Percentiles rank a stretch among this genome's conserved stretches.
These are phyloP conservation scores for Sclerotinia glacialis DNA, from an alignment of 2,329 filamentous ascomycete genomes.

Conservation along the genomic window DNA sequence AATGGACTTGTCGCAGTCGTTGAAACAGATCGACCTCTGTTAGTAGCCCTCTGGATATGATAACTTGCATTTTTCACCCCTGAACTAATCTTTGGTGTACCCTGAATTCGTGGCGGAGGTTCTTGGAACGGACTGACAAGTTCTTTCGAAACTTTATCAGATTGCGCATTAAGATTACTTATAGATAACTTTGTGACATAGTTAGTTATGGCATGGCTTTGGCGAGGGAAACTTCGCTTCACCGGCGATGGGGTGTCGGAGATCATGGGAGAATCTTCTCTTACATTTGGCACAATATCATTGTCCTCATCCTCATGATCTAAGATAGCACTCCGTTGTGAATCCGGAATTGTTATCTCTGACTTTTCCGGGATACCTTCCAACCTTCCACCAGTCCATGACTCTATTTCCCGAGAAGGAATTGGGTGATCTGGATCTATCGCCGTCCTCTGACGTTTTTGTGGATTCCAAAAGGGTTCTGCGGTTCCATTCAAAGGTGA, in stretches of 20 bases:
- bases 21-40: slow-evolving; percentile 33
- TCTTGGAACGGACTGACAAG: slow-evolving; percentile 25
- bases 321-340: slow-evolving; percentile 30
- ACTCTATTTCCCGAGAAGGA: slow-evolving; percentile 35
- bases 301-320: slow-evolving; percentile 21
- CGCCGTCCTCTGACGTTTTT: slow-evolving; percentile 35
- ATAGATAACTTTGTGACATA: slow-evolving; percentile 25
- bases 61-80: slow-evolving; percentile 33
- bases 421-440: slow-evolving; percentile 37
- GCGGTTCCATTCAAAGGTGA: slow-evolving; percentile 25
- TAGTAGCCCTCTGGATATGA: slow-evolving; percentile 32
- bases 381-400: slow-evolving; percentile 10
- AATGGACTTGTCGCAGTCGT: slow-evolving; percentile 36
- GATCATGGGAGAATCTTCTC: slow-evolving; percentile 27
- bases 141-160: slow-evolving; percentile 11
- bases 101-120: slow-evolving; percentile 19
- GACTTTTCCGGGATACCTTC: slow-evolving; percentile 17
- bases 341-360: slow-evolving; percentile 31
- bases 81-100: slow-evolving; percentile 6
- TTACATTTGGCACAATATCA: slow-evolving; percentile 30
- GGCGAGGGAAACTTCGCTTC: slow-evolving; percentile 10
- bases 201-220: slow-evolving; percentile 29
- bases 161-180: slow-evolving; percentile 16
- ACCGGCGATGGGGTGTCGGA: slow-evolving; percentile 29
- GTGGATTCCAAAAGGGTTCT: slow-evolving; percentile 27